phyloP scores from a whole-genome alignment of 75 land plant species.

The Isoetes taiwanensis region DNA sequence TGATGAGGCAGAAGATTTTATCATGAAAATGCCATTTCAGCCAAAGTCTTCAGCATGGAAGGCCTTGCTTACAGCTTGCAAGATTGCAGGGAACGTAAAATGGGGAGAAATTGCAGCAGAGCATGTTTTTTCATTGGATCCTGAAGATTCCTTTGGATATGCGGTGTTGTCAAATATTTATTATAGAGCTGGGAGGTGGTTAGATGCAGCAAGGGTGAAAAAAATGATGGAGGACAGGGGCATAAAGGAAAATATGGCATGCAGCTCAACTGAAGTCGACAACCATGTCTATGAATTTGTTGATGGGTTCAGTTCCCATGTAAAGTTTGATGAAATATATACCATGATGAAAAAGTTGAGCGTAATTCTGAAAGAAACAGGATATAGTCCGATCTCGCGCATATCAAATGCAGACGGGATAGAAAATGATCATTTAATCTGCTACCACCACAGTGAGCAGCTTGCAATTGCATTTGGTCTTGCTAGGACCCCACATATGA shows the following conservation, averaged over 20 bases:
- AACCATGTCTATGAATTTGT: constrained; percentile 4
- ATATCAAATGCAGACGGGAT: no score
- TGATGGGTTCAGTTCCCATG: neutral
- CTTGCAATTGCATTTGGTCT: constrained; percentile 7
- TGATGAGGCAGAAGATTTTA: constrained; percentile 37
- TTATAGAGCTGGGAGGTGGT: constrained; percentile 9
- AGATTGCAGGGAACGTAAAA: constrained; percentile 17
- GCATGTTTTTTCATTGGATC: constrained; percentile 27
- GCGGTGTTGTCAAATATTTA: constrained; percentile 14
- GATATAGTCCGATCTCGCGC: no score
- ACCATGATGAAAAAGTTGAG: neutral
- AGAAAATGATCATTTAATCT: no score
- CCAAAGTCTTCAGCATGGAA: constrained; percentile 37
- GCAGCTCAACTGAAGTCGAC: constrained; percentile 9
- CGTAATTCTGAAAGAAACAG: neutral
- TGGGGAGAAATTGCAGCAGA: constrained; percentile 29
- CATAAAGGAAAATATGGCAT: neutral
- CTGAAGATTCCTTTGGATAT: constrained; percentile 18
- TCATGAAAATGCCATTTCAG: constrained; percentile 30
- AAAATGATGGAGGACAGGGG: constrained; percentile 8
- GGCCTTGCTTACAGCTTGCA: constrained; percentile 30
- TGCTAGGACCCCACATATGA: neutral
- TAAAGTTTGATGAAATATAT: neutral
- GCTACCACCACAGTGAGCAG: neutral
- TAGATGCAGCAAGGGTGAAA: constrained; percentile 9